Evolutionary conservation across 805 yeast genomes (phyloP).

Genomic region (Saccharomycopsis sp.): DNA sequence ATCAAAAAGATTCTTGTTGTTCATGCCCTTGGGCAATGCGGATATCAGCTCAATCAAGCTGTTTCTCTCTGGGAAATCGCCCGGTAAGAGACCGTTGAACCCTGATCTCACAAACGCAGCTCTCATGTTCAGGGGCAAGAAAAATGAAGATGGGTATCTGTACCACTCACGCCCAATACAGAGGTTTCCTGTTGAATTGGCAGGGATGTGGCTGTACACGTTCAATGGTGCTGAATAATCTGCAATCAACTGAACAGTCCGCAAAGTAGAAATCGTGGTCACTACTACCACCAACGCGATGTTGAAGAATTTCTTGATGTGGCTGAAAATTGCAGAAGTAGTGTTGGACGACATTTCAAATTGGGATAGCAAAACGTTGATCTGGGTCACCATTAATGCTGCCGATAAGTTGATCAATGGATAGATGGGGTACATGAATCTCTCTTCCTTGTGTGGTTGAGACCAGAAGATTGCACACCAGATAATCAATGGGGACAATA

Average conservation of each 20-base stretch:
- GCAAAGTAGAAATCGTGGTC: slow-evolving; percentile 33
- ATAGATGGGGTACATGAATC: slow-evolving; percentile 82
- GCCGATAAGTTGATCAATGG: slow-evolving; percentile 59
- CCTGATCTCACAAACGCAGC: slow-evolving; percentile 65
- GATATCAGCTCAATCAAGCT: slow-evolving; percentile 33
- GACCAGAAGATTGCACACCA: slow-evolving; percentile 61
- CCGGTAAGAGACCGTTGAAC: slow-evolving; percentile 82
- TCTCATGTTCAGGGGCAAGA: slow-evolving; percentile 56
- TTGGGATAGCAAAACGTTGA: background rate
- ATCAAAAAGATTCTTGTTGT: slow-evolving; percentile 63
- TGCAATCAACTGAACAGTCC: slow-evolving; percentile 50
- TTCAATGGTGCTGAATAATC: slow-evolving; percentile 70
- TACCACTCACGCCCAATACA: slow-evolving; percentile 97
- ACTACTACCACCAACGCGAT: slow-evolving; percentile 15
- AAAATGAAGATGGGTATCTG: slow-evolving; percentile 82
- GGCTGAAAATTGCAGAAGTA: background rate
- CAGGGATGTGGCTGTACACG: slow-evolving; percentile 40
- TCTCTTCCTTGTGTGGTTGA: slow-evolving; percentile 91
- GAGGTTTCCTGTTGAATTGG: slow-evolving; percentile 37
- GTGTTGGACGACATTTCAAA: background rate
- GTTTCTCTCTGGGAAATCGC: slow-evolving; percentile 55
- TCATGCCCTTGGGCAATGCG: slow-evolving; percentile 54
- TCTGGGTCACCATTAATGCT: slow-evolving; percentile 28
- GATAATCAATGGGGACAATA: slow-evolving; percentile 42
- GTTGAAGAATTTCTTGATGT: background rate